Percentiles rank a stretch among this genome's conserved stretches.
Conservation (phyloP, 371 early-diverging fungal species). For the Parasitella parasitica region DNA sequence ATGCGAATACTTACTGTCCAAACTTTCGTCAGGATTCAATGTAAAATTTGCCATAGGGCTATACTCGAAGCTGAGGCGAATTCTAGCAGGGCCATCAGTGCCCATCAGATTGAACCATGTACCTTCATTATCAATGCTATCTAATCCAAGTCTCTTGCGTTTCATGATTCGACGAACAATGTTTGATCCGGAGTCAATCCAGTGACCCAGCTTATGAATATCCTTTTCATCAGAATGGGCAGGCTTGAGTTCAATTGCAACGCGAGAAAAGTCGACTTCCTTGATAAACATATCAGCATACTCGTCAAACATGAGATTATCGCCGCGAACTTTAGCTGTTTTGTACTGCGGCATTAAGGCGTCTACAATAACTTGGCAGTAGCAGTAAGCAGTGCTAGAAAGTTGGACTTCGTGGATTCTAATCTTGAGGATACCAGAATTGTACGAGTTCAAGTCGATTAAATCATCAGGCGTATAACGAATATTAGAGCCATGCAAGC, state of each 20-base stretch:
- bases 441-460: slow-evolving; percentile 38
- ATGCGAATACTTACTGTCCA: slow-evolving; percentile 35
- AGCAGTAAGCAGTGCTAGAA: slow-evolving; percentile 20
- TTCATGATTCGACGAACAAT: slow-evolving; percentile 42
- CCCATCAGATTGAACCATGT: slow-evolving; percentile 44
- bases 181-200: slow-evolving; percentile 31
- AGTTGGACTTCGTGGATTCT: slow-evolving; percentile 45
- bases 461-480: slow-evolving; percentile 48
- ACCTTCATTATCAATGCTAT: slow-evolving; percentile 23
- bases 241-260: slow-evolving; percentile 54
- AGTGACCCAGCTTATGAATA: slow-evolving; percentile 35
- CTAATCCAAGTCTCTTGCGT: slow-evolving; percentile 13
- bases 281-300: slow-evolving; percentile 59
- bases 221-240: slow-evolving; percentile 34
- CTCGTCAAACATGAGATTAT: slow-evolving; percentile 36
- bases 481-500: slow-evolving; percentile 29
- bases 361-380: slow-evolving; percentile 42
- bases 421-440: slow-evolving; percentile 40
- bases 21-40: slow-evolving; percentile 58
- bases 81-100: slow-evolving; percentile 35
- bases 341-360: slow-evolving; percentile 41
- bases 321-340: slow-evolving; percentile 41
- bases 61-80: slow-evolving; percentile 55
- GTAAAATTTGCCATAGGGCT: slow-evolving; percentile 47
- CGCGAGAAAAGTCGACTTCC: slow-evolving; percentile 60